phyloP scores from a whole-genome alignment of 306 rosid genomes.

The Vigna radiata region DNA sequence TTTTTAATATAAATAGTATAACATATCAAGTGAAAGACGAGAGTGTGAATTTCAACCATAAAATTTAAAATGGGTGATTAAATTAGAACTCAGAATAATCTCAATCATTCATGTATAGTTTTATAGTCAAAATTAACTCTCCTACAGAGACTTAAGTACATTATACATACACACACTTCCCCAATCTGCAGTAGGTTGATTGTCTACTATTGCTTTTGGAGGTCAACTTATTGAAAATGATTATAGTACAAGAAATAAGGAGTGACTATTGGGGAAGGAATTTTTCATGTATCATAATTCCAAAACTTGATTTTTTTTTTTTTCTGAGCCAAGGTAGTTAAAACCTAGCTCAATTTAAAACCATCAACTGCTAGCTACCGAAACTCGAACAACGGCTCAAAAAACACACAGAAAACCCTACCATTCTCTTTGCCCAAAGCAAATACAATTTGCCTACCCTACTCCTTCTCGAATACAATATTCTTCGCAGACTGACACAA shows the following conservation, averaged over 20 bases:
- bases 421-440: slow-evolving; percentile 15
- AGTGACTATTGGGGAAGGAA: background rate
- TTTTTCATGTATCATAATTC: background rate
- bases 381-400: slow-evolving; percentile 31
- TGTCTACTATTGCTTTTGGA: slow-evolving; percentile 31
- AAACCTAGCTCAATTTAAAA: slow-evolving; percentile 26
- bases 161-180: background rate
- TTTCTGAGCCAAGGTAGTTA: background rate
- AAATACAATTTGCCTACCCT: slow-evolving; percentile 24
- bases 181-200: slow-evolving; percentile 24
- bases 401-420: slow-evolving; percentile 31
- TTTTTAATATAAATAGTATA: background rate
- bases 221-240: background rate
- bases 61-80: background rate
- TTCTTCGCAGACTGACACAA: background rate
- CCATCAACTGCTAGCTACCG: slow-evolving; percentile 11
- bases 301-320: background rate
- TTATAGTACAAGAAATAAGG: background rate
- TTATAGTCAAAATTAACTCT: background rate
- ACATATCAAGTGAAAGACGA: too few relatives aligned
- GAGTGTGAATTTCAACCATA: background rate
- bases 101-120: background rate
- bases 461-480: too few relatives aligned
- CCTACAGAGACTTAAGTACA: background rate
- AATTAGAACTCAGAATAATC: background rate